Evolutionary conservation across 2,329 filamentous ascomycete species (phyloP).

Genomic region (Penicillium sp.): DNA sequence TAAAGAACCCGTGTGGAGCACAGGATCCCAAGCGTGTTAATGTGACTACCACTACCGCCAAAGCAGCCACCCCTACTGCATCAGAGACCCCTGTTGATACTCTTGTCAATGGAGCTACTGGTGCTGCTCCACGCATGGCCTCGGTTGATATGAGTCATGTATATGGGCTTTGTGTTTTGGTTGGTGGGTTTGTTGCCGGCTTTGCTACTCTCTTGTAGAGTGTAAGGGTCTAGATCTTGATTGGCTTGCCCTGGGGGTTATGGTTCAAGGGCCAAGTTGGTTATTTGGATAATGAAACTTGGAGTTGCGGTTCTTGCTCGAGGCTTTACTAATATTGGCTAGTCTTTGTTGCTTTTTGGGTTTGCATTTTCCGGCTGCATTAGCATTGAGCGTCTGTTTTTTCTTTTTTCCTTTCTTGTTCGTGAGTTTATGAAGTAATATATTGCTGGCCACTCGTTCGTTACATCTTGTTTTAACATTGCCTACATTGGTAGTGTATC

Average conservation of each 20-base stretch:
- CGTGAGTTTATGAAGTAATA: conserved; percentile 4
- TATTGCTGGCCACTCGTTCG: not conserved
- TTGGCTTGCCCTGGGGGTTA: not conserved
- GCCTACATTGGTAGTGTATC: not conserved
- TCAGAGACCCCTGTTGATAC: conserved; percentile 34
- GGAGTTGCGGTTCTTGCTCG: not conserved
- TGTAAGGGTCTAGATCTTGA: no score
- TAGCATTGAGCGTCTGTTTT: conserved; percentile 16
- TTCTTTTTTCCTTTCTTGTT: conserved; percentile 4
- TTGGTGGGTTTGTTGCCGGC: conserved; percentile 57
- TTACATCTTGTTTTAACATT: not conserved
- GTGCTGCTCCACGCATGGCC: conserved; percentile 29
- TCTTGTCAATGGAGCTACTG: conserved; percentile 35
- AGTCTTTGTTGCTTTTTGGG: not conserved
- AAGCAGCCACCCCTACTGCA: conserved; percentile 43
- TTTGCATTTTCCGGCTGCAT: conserved; percentile 16
- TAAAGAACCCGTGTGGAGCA: conserved; percentile 62
- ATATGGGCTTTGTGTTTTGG: conserved; percentile 57
- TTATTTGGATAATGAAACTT: not conserved
- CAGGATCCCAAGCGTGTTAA: conserved; percentile 57
- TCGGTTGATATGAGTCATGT: conserved; percentile 55
- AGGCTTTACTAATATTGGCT: not conserved
- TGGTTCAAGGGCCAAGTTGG: not conserved
- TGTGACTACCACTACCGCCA: conserved; percentile 44
- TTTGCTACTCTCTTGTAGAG: conserved; percentile 55